These are phyloP conservation scores for Tylopilus sp. DNA, from an alignment of 768 basidiomycete genomes.

Conservation along the genomic window DNA sequence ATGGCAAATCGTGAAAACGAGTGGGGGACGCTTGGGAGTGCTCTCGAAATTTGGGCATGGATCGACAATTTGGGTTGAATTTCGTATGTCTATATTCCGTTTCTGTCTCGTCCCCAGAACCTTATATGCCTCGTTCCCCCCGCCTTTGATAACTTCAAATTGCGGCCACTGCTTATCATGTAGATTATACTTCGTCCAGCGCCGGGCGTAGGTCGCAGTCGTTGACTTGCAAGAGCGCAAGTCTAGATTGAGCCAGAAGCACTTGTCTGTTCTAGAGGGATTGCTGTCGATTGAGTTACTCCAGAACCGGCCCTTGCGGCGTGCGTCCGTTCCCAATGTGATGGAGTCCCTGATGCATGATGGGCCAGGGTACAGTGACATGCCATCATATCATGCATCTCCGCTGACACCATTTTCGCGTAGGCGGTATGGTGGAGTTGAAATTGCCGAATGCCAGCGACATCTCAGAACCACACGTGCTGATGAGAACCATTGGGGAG, in stretches of 20 bases:
- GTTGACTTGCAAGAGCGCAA: too few species aligned
- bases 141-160: constrained; percentile 2
- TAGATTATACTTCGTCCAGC: neutral
- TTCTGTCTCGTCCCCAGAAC: constrained; percentile 7
- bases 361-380: too few species aligned
- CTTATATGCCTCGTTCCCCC: constrained; percentile 7
- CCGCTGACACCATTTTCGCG: neutral
- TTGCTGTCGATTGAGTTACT: too few species aligned
- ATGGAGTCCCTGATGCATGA: too few species aligned
- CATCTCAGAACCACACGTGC: constrained; percentile 29
- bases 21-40: constrained; percentile 72
- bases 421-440: constrained; percentile 59
- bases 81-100: constrained; percentile 41
- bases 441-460: constrained; percentile 40
- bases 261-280: too few species aligned
- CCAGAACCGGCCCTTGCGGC: too few species aligned
- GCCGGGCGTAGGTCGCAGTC: too few species aligned
- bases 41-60: constrained; percentile 53
- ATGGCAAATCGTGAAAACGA: constrained; percentile 73
- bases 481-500: constrained; percentile 35
- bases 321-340: too few species aligned
- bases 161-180: constrained; percentile 4
- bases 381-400: neutral
- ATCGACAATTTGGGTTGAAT: constrained; percentile 67
- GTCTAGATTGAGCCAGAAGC: too few species aligned